Base-by-base conservation (phyloP, 2,329 filamentous ascomycete species). In the Coniochaeta sp. region DNA sequence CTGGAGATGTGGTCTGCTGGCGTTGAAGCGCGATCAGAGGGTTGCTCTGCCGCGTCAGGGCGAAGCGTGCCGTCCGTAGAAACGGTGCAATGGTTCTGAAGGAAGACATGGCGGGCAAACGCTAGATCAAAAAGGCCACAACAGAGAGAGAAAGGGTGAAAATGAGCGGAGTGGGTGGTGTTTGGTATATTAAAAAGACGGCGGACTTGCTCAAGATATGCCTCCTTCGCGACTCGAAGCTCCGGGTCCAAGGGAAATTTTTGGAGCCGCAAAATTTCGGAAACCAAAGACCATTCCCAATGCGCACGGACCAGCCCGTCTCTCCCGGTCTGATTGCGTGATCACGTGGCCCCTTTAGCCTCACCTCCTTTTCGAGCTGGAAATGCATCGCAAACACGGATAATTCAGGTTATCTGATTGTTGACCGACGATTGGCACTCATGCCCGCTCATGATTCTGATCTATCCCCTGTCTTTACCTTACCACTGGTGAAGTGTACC, bases 81-180 rank as follows among this genome's bases (percentile, higher is more conserved):
- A 96, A 85, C 64, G 89, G 86, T 72, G 83, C 82, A 64, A 90
- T 67, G 56, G 86, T 83, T 77, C 90, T 85, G 69, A 90, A 81
- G 67, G 94, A 83, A 67, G 90, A 85, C 88, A 95, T 95, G 66
- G 14, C 32, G 51, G 47, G 51, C 31, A 38, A 55, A 56, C n/a
- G n/a, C n/a, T n/a, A n/a, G n/a, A 55, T 42, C 10, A 42, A 12
- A 24, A 26, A 26, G 8, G 14, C 26, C 5, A 51, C 51, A 53
- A 55, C 51, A 52, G 52, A 55, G 51, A 49, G 49, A 57, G 52
- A 40, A 49, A 20, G n/a, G 24, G 18, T n/a, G 18, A 26, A 50
- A 58, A 56, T 30, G 58, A 59, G 58, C 55, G 56, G 56, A 54
- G 56, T 55, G 38, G n/a, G n/a, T n/a, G n/a, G n/a, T n/a, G 18